Conservation (phyloP, 768 basidiomycete genomes). For the Suillus bovinus region DNA sequence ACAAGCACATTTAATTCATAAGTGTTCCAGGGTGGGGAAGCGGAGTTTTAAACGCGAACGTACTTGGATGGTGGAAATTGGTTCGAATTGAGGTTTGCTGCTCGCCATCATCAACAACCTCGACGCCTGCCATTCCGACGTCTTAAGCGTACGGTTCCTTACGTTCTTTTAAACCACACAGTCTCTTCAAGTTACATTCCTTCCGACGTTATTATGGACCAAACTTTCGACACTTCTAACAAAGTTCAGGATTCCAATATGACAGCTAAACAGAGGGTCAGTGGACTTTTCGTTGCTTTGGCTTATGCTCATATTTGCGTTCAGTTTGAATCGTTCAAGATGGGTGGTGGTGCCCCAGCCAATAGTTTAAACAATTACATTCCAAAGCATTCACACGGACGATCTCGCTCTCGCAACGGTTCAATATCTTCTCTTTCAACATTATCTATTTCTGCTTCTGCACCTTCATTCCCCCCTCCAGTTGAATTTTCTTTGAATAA, state of each 20-base stretch:
- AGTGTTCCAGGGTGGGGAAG: not conserved
- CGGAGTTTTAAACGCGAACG: conserved; percentile 29
- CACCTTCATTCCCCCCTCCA: conserved; percentile 37
- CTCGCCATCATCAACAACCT: conserved; percentile 25
- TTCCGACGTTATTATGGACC: conserved; percentile 42
- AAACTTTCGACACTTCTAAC: conserved; percentile 26
- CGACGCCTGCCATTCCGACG: conserved; percentile 21
- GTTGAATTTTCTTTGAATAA: conserved; percentile 35
- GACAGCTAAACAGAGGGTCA: conserved; percentile 46
- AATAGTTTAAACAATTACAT: conserved; percentile 41
- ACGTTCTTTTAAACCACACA: conserved; percentile 37
- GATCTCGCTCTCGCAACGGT: conserved; percentile 67
- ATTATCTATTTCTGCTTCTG: conserved; percentile 42
- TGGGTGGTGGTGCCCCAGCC: conserved; percentile 46
- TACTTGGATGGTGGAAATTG: conserved; percentile 10
- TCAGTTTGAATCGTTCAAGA: conserved; percentile 74
- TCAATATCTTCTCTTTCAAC: conserved; percentile 45
- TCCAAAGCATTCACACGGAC: conserved; percentile 36
- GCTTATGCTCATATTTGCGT: conserved; percentile 3
- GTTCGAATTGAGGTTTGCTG: conserved; percentile 24
- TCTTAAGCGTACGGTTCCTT: conserved; percentile 30
- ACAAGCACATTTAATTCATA: not conserved
- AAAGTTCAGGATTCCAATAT: conserved; percentile 30
- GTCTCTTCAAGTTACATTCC: conserved; percentile 36
- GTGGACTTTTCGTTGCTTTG: not conserved